Evolutionary conservation across 305 asterid species (phyloP).

Genomic region (Fraxinus ornus): DNA sequence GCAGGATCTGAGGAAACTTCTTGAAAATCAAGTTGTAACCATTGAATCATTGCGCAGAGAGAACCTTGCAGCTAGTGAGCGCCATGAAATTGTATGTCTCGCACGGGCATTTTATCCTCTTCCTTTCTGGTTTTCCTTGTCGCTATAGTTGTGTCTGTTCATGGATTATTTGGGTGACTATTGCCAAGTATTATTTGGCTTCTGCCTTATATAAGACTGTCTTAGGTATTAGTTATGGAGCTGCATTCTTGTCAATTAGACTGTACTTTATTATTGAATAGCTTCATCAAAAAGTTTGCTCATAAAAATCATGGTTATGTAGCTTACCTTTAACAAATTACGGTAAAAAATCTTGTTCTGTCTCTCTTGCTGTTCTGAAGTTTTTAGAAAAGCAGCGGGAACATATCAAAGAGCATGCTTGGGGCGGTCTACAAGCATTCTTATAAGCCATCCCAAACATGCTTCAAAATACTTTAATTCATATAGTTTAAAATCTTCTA

Average conservation of each 20-base stretch:
- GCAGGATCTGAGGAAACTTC: conserved; percentile 87
- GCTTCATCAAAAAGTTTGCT: background rate
- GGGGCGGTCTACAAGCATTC: background rate
- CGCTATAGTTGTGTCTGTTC: background rate
- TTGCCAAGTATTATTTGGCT: background rate
- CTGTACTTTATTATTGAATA: background rate
- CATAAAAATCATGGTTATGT: background rate
- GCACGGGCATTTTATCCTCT: conserved; percentile 15
- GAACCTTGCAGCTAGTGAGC: conserved; percentile 57
- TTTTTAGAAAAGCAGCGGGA: background rate
- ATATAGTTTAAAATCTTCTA: background rate
- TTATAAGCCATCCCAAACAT: background rate
- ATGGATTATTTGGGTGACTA: conserved; percentile 5
- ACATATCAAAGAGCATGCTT: background rate
- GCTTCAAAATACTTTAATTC: background rate
- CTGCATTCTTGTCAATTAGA: background rate
- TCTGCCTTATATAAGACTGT: conserved; percentile 1
- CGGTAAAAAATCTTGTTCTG: background rate
- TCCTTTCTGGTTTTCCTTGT: conserved; percentile 12
- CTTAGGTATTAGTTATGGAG: background rate
- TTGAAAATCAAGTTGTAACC: conserved; percentile 72
- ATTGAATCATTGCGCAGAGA: conserved; percentile 64
- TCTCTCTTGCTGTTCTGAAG: background rate
- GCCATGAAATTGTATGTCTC: conserved; percentile 69
- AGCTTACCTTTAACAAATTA: background rate